Conservation (phyloP, 305 asterid species). For the Nicotiana rustica region DNA sequence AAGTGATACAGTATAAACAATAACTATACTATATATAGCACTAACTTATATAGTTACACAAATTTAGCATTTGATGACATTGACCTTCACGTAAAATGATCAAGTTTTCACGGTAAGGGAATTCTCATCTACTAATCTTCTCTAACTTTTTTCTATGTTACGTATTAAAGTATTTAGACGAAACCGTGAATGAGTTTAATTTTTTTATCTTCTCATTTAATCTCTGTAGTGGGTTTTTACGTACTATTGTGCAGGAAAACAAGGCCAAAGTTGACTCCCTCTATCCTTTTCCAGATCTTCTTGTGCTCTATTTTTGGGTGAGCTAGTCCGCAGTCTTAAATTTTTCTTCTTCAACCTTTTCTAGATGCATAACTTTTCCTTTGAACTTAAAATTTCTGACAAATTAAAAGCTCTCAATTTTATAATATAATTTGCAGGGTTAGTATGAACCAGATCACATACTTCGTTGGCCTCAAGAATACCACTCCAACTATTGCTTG, state of each 20-base stretch:
- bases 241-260: conserved; percentile 61
- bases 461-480: conserved; percentile 80
- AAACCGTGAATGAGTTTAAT: neutral
- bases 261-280: conserved; percentile 65
- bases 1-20: neutral
- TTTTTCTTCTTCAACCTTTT: neutral
- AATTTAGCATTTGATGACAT: neutral
- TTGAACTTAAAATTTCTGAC: neutral
- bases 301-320: conserved; percentile 86
- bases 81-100: neutral
- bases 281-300: conserved; percentile 76
- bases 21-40: neutral
- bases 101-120: neutral
- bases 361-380: neutral
- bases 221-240: neutral
- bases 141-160: neutral
- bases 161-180: neutral
- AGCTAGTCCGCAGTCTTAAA: conserved; percentile 8
- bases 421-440: conserved; percentile 56
- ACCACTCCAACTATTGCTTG: conserved; percentile 92
- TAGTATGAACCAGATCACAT: conserved; percentile 81
- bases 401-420: neutral
- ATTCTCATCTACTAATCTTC: neutral
- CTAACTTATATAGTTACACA: neutral
- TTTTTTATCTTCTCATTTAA: neutral